Conservation (phyloP, 495 filamentous ascomycete species). For the Aspergillus olivimuriae region DNA sequence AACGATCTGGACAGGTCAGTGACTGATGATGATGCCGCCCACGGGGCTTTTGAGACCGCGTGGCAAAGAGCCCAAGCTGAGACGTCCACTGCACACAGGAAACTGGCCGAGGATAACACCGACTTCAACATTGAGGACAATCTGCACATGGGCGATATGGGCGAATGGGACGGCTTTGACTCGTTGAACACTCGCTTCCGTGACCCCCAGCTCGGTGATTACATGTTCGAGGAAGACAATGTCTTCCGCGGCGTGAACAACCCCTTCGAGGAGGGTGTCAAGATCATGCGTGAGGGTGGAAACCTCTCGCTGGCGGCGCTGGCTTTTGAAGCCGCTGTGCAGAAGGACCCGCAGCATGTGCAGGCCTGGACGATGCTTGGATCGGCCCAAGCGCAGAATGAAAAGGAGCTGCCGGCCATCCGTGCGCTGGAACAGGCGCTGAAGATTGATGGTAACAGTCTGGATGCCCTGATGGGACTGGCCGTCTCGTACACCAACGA, state of each 20-base stretch:
- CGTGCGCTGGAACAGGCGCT: conserved; percentile 91
- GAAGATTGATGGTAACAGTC: conserved; percentile 77
- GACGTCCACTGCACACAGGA: conserved; percentile 60
- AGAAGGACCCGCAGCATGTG: conserved; percentile 78
- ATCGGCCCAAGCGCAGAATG: conserved; percentile 90
- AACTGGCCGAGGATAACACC: conserved; percentile 59
- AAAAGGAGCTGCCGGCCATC: conserved; percentile 97
- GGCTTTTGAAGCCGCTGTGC: conserved; percentile 94
- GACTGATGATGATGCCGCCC: conserved; percentile 53
- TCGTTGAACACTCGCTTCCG: conserved; percentile 51
- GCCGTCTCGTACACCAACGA: conserved; percentile 99
- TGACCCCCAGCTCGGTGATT: conserved; percentile 76
- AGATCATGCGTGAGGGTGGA: conserved; percentile 85
- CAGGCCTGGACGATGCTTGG: conserved; percentile 92
- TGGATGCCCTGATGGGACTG: conserved; percentile 87
- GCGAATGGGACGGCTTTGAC: conserved; percentile 68
- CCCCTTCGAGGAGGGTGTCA: conserved; percentile 84
- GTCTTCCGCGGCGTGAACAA: conserved; percentile 68
- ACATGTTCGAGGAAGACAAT: conserved; percentile 93
- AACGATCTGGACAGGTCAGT: conserved; percentile 87
- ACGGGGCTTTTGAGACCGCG: conserved; percentile 86
- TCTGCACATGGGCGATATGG: conserved; percentile 60
- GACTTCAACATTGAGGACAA: conserved; percentile 45
- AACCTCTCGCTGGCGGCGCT: conserved; percentile 91
- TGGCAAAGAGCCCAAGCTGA: conserved; percentile 87